Base-by-base conservation (phyloP, 768 basidiomycete species). In the Amyloporia xantha region DNA sequence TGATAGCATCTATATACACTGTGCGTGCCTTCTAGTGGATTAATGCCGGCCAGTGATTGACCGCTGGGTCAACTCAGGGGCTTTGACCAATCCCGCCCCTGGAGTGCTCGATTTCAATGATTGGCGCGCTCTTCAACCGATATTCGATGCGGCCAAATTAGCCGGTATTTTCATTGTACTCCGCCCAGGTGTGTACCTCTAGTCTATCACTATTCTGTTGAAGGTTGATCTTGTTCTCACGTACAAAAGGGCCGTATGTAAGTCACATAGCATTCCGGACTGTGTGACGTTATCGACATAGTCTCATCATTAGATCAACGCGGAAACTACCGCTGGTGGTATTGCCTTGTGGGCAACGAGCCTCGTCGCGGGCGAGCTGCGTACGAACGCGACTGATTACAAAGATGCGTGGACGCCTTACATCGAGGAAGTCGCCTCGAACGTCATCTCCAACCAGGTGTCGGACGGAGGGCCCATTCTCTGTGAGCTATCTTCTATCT, bases 241-340 rank as follows among this genome's bases (percentile, higher is more conserved):
- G n/a, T n/a, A n/a, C n/a, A 19, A 49, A 36, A 61, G 55, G 48
- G 26, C 47, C 52, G 37, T 53, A 73, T 69, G 74, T 57, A 7
- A 47, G 24, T 11, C 38, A 12, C 2, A 6, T 11, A 28, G 10
- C 10, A n/a, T n/a, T n/a, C n/a, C n/a, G n/a, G 13, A 3, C 6
- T 5, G 6, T 23, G 12, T 2, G 4, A 13, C 7, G 25, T 24
- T 36, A 25, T 35, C n/a, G 33, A 35, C 33, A 35, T 35, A 49
- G 51, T 27, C 11, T 21, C 23, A 9, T 17, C 7, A 13, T 69
- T 78, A 88, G 56, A 88, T 89, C 67, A 89, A 89, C 55, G 86
- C 85, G 3, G 87, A 90, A 61, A 87, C 85, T 0, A 81, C 82
- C 11, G 89, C 85, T 0, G 88, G 88, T 21, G 88, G 88, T 9